Evolutionary conservation across 352 stramenopile species (phyloP), one percentile per base, ranked within the genome.

Genomic region (Phytophthora sp.): DNA sequence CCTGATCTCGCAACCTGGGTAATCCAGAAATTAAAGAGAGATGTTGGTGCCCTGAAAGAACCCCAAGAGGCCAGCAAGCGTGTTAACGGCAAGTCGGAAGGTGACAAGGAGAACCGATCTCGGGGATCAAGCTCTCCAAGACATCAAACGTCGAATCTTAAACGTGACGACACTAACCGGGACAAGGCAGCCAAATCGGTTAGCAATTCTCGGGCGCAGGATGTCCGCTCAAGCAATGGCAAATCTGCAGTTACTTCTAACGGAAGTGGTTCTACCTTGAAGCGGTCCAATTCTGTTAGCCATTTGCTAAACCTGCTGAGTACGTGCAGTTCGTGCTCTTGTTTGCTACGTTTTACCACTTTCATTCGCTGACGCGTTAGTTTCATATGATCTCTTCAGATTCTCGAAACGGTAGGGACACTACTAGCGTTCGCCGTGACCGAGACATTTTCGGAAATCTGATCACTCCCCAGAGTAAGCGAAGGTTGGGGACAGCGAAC

Each of bases 301-400:
- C 84, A 92, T 65, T 53, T 92, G 52, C 74, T 63, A 1, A 72
- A 81, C 30, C 55, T 92, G 15, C 76, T 92, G 60, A 70, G 79
- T 80, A 77, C 11, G 71, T 67, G 17, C 35, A 54, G n/a, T 37
- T 31, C 17, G 45, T 54, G 13, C 12, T 49, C 35, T 49, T 1
- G 5, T 37, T 4, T 17, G 13, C 0, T 20, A 7, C 30, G 31
- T 46, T 31, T 23, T 28, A 27, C 15, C 31, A 5, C 26, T 50
- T 62, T n/a, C n/a, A n/a, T n/a, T n/a, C n/a, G 42, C 31, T 69
- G 13, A 65, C 54, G 34, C n/a, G 26, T 26, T 28, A 13, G 21
- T 62, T 42, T 17, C 26, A 17, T 15, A 46, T 13, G 54, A 10
- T 64, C 3, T 58, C 20, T 56, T 24, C 35, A 78, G 71, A 65